Conservation (phyloP, 176 grass and related monocot genomes). For the Pontederia crassipes region DNA sequence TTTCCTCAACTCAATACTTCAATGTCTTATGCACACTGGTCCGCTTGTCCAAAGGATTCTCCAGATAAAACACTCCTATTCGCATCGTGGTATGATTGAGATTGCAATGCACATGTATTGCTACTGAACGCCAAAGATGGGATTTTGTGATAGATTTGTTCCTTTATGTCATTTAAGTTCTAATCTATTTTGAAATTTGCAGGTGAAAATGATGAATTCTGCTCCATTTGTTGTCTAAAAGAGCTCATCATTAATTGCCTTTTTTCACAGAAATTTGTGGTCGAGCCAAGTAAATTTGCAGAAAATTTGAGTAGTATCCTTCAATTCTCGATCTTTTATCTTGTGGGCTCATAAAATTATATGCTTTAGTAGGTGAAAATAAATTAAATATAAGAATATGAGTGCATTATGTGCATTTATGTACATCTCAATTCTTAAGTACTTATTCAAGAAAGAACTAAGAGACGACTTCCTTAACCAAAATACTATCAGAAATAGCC, state of each 20-base stretch:
- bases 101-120: neutral
- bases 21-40: constrained; percentile 90
- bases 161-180: neutral
- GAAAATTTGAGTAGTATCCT: constrained; percentile 93
- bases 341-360: neutral
- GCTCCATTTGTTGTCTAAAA: constrained; percentile 81
- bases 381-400: neutral
- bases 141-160: neutral
- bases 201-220: constrained; percentile 56
- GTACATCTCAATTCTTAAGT: neutral
- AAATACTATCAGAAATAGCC: constrained; percentile 55
- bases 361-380: neutral
- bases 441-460: neutral
- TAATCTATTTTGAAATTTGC: neutral
- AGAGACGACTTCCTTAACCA: constrained; percentile 36
- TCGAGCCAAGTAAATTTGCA: constrained; percentile 45
- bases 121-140: constrained; percentile 1
- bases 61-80: constrained; percentile 39
- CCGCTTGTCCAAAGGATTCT: constrained; percentile 52
- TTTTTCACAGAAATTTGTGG: constrained; percentile 42
- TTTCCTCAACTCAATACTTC: constrained; percentile 75
- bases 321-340: neutral
- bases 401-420: too few relatives aligned
- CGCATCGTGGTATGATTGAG: constrained; percentile 37
- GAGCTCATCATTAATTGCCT: constrained; percentile 42